Base-by-base conservation (phyloP, 805 yeast species). In the Candida koratica region DNA sequence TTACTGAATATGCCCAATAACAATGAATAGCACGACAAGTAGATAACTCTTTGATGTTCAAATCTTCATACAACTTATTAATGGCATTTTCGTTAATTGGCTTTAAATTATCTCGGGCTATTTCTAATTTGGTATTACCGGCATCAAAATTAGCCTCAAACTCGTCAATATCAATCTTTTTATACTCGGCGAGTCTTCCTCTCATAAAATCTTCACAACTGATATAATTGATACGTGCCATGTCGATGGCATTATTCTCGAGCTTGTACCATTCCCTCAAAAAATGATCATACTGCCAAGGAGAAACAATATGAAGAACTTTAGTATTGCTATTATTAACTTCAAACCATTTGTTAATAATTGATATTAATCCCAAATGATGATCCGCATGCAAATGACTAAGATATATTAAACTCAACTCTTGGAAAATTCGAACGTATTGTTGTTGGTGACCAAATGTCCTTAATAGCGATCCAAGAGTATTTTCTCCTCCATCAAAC, bases 381-480 rank as follows among this genome's bases (percentile, higher is more conserved):
- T 93, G 99, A 55, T 93, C 99, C 0, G 97, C 98, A 59, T 93
- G 99, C 48, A 90, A 66, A 65, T 93, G 99, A 47, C 95, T 83
- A 36, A 93, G 63, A 50, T 76, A 84, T 14, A 90, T 64, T 36
- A 85, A 39, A 20, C 72, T 63, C 39, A 89, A 59, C 48, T 89
- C 94, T 26, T 60, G 45, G 43, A 89, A 67, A 2, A 83, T 58
- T 15, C 53, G 51, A 17, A 41, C 38, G 17, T 56, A 45, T 23
- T 65, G 65, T 12, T 70, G 69, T 1, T 61, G 63, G 7, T 67
- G 63, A 0, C 80, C 79, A 43, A 77, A 77, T 38, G 76, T 65
- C 46, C 97, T 73, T 20, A 63, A 55, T 42, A 93, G 58, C 0
- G 84, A 61, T 2, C 95, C 96, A 15, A 82, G 49, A 0, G 97